Percentiles rank a stretch among this genome's conserved stretches.
Evolutionary conservation across 495 filamentous ascomycete genomes (phyloP).

Genomic region (Penicillium maclennaniae): DNA sequence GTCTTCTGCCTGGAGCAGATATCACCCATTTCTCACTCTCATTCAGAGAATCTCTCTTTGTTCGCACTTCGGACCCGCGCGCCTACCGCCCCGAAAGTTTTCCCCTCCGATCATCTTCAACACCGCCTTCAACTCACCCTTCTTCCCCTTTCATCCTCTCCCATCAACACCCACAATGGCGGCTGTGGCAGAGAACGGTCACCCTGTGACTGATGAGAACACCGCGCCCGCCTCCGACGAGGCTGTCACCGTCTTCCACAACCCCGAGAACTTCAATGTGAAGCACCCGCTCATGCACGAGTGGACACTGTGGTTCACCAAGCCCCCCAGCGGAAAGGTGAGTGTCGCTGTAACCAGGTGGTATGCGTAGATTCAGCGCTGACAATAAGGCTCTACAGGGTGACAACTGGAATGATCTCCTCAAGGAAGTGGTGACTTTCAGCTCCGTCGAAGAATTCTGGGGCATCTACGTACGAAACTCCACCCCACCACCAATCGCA

Average conservation of each 20-base stretch:
- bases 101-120: slow-evolving; percentile 13
- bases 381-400: slow-evolving; percentile 50
- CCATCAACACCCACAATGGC: slow-evolving; percentile 33
- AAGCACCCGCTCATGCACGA: slow-evolving; percentile 95
- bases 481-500: not conserved
- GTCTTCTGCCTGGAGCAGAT: slow-evolving; percentile 46
- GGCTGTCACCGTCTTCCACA: slow-evolving; percentile 86
- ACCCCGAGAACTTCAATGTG: slow-evolving; percentile 97
- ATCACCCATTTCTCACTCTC: not conserved
- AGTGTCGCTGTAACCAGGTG: slow-evolving; percentile 10
- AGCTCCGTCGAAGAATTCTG: slow-evolving; percentile 99
- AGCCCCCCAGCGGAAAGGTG: slow-evolving; percentile 95
- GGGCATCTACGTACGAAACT: slow-evolving; percentile 84
- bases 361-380: not conserved
- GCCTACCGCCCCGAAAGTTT: slow-evolving; percentile 33
- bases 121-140: slow-evolving; percentile 9
- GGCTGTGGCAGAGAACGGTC: slow-evolving; percentile 41
- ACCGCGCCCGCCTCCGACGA: slow-evolving; percentile 32
- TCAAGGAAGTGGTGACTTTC: slow-evolving; percentile 98
- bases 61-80: slow-evolving; percentile 18
- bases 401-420: slow-evolving; percentile 95
- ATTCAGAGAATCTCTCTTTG: not conserved
- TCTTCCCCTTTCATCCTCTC: slow-evolving; percentile 22
- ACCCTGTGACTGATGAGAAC: slow-evolving; percentile 42
- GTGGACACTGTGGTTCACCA: slow-evolving; percentile 99